These are phyloP conservation scores for Helicocarpus griseus DNA, from an alignment of 2,329 filamentous ascomycete genomes.

Conservation along the genomic window DNA sequence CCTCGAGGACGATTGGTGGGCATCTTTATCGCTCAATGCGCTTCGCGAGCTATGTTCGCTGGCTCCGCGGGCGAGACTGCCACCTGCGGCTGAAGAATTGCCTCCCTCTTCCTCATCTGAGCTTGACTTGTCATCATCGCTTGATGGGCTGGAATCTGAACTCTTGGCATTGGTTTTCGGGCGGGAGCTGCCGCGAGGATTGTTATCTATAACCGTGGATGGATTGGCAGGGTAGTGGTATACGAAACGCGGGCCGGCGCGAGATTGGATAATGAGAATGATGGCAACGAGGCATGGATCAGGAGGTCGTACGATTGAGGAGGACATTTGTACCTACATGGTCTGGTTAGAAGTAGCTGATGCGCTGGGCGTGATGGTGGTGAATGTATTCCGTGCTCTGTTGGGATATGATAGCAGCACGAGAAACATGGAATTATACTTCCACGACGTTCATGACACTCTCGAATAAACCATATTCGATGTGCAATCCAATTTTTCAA, in stretches of 20 bases:
- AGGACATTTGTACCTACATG: conserved; percentile 31
- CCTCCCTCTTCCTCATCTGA: conserved; percentile 26
- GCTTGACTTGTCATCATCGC: conserved; percentile 26
- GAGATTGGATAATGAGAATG: conserved; percentile 63
- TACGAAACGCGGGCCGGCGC: conserved; percentile 70
- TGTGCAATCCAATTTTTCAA: too few species aligned
- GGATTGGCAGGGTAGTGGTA: conserved; percentile 72
- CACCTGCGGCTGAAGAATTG: background rate
- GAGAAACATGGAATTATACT: background rate
- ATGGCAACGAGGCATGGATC: conserved; percentile 57
- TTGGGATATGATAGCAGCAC: background rate
- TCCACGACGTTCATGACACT: background rate
- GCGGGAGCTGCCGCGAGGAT: conserved; percentile 24
- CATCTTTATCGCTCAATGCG: conserved; percentile 1
- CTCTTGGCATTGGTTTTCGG: conserved; percentile 23
- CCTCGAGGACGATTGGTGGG: background rate
- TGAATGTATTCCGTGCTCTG: background rate
- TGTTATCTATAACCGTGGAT: conserved; percentile 13
- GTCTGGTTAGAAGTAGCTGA: background rate
- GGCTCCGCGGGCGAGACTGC: background rate
- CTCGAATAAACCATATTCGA: too few species aligned
- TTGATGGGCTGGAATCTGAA: conserved; percentile 29
- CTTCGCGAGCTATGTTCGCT: background rate
- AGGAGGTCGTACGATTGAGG: conserved; percentile 37
- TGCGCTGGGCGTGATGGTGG: background rate